A percentile compares a stretch with the other conserved stretches of the same genome.
These are phyloP conservation scores for Calonectria pauciramosa DNA, from an alignment of 2,329 filamentous ascomycete species.

Conservation along the genomic window DNA sequence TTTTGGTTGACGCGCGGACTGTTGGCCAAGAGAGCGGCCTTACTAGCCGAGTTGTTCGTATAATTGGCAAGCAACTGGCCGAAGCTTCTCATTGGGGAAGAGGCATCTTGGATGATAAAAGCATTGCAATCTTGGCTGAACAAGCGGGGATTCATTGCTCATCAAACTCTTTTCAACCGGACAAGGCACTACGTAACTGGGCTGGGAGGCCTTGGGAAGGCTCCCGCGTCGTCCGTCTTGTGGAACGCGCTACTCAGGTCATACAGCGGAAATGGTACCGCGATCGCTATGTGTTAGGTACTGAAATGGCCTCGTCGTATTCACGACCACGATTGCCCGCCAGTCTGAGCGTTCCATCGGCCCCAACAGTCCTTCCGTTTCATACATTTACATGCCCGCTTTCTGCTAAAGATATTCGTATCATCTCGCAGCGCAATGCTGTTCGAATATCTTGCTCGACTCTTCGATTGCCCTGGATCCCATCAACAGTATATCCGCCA, in stretches of 20 bases:
- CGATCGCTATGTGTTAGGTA: conserved; percentile 78
- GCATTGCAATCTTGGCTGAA: conserved; percentile 64
- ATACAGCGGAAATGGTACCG: conserved; percentile 90
- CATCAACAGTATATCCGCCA: conserved; percentile 84
- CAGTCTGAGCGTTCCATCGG: conserved; percentile 82
- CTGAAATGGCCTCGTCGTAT: conserved; percentile 71
- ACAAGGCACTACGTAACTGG: conserved; percentile 69
- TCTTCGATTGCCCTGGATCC: conserved; percentile 88
- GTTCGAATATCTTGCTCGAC: conserved; percentile 94
- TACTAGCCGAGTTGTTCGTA: conserved; percentile 90
- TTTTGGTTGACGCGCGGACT: conserved; percentile 80
- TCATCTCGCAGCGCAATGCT: conserved; percentile 95
- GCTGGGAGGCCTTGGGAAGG: conserved; percentile 87
- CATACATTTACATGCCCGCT: conserved; percentile 98
- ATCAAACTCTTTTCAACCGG: conserved; percentile 53
- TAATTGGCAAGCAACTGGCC: conserved; percentile 87
- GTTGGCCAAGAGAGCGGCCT: conserved; percentile 79
- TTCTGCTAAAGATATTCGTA: conserved; percentile 89
- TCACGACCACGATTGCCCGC: conserved; percentile 79
- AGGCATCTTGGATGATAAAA: conserved; percentile 73
- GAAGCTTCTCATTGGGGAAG: conserved; percentile 91
- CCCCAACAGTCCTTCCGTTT: conserved; percentile 95
- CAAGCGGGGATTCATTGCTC: conserved; percentile 60
- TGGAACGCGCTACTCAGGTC: conserved; percentile 86
- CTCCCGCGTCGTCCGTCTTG: conserved; percentile 82